Percentiles rank a stretch among this genome's conserved stretches.
Conservation (phyloP, 1,139 yeast species). For the Williopsis jadinii region DNA sequence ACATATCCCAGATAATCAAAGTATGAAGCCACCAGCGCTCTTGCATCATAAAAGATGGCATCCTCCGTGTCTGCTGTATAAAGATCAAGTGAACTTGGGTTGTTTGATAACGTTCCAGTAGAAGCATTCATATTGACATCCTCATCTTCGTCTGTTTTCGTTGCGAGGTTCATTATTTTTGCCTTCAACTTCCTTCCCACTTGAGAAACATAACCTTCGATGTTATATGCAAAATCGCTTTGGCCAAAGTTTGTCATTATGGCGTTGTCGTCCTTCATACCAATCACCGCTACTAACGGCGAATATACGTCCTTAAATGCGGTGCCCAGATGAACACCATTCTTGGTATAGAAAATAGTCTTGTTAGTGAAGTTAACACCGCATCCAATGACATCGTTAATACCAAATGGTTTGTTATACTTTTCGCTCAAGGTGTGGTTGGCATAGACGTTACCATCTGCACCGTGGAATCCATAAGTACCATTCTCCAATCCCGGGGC, state of each 20-base stretch:
- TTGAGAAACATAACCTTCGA: constrained; percentile 52
- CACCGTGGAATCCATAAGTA: constrained; percentile 53
- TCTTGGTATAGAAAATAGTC: constrained; percentile 70
- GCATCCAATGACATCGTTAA: constrained; percentile 71
- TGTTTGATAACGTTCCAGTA: constrained; percentile 33
- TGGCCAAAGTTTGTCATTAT: constrained; percentile 69
- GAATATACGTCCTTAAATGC: constrained; percentile 40
- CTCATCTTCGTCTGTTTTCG: neutral
- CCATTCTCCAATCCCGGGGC: constrained; percentile 38
- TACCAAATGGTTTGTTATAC: constrained; percentile 42
- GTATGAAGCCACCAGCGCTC: constrained; percentile 59
- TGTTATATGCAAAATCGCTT: constrained; percentile 61
- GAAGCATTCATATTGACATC: constrained; percentile 29
- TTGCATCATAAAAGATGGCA: constrained; percentile 23
- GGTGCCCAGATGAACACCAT: constrained; percentile 58
- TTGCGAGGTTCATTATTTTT: constrained; percentile 20
- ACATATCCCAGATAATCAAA: constrained; percentile 68
- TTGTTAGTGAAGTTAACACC: constrained; percentile 68
- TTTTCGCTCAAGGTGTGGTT: constrained; percentile 30
- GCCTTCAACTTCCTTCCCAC: constrained; percentile 28
- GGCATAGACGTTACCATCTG: constrained; percentile 44
- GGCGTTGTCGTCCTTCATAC: constrained; percentile 40
- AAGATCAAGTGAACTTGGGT: constrained; percentile 24
- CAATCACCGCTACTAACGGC: constrained; percentile 42
- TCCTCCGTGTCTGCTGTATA: constrained; percentile 28